phyloP scores from a whole-genome alignment of 2,329 filamentous ascomycete genomes.

The Orbilia ellipsospora region DNA sequence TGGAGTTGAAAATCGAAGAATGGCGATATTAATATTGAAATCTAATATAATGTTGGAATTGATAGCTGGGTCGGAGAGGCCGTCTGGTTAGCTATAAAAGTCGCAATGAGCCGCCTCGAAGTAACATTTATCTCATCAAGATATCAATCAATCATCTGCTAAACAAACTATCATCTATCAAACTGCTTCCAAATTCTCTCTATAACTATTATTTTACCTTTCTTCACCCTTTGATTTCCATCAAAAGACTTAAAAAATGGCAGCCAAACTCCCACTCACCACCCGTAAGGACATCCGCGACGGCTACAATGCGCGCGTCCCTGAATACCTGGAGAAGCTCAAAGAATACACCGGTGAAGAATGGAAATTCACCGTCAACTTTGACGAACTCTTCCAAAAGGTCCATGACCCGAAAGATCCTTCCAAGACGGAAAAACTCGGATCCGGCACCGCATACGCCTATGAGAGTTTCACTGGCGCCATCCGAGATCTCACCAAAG shows the following conservation, averaged over 20 bases:
- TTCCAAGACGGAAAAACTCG: conserved; percentile 22
- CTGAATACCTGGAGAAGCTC: conserved; percentile 8
- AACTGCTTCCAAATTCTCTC: not conserved
- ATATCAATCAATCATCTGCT: not conserved
- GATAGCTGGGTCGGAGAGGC: too few relatives aligned
- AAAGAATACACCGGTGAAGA: conserved; percentile 45
- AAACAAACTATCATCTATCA: not conserved
- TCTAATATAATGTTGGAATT: too few relatives aligned
- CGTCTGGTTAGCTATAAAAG: conserved; percentile 6
- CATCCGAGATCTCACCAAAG: conserved; percentile 18
- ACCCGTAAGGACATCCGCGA: conserved; percentile 53
- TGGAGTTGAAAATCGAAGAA: too few relatives aligned
- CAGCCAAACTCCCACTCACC: conserved; percentile 43
- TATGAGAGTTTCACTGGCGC: conserved; percentile 9
- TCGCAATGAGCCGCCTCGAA: not conserved
- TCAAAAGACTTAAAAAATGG: conserved; percentile 18
- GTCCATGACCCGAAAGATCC: conserved; percentile 23
- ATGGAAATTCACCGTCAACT: conserved; percentile 31
- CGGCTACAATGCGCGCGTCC: conserved; percentile 25
- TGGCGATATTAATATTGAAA: too few relatives aligned
- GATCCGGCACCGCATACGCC: conserved; percentile 17
- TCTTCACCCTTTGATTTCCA: not conserved
- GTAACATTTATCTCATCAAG: not conserved
- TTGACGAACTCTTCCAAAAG: conserved; percentile 30
- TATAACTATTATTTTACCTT: not conserved